Evolutionary conservation across 768 basidiomycete species (phyloP).

Genomic region (Boletus vermiculosoides): DNA sequence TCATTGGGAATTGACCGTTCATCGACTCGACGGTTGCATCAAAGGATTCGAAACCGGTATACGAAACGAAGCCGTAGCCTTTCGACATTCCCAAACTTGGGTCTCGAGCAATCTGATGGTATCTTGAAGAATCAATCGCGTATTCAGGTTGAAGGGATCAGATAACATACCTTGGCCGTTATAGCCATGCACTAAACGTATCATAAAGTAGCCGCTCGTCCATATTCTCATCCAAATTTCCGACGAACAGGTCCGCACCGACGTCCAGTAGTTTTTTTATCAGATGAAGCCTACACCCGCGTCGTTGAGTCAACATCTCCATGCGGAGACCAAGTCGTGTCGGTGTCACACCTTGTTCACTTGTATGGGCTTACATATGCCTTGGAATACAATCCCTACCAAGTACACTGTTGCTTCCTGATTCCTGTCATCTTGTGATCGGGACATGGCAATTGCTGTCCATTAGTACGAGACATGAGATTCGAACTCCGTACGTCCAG

Average conservation of each 20-base stretch:
- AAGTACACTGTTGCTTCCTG: slow-evolving; percentile 91
- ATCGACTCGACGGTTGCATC: slow-evolving; percentile 96
- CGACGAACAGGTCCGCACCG: slow-evolving; percentile 96
- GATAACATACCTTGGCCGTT: slow-evolving; percentile 66
- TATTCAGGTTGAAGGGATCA: neutral
- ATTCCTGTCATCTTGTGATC: slow-evolving; percentile 85
- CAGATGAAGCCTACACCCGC: slow-evolving; percentile 79
- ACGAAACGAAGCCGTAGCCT: slow-evolving; percentile 97
- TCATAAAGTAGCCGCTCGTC: slow-evolving; percentile 92
- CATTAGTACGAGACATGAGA: too few species aligned
- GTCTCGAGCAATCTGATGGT: slow-evolving; percentile 85
- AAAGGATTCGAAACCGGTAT: slow-evolving; percentile 96
- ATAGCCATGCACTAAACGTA: slow-evolving; percentile 92
- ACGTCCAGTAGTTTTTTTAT: slow-evolving; percentile 98
- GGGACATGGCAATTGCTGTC: slow-evolving; percentile 23
- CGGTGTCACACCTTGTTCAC: slow-evolving; percentile 90
- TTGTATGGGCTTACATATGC: slow-evolving; percentile 74
- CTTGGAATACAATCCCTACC: slow-evolving; percentile 37
- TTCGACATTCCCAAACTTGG: slow-evolving; percentile 81
- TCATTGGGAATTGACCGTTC: slow-evolving; percentile 98
- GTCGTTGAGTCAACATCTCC: slow-evolving; percentile 11
- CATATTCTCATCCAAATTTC: slow-evolving; percentile 92
- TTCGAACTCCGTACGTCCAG: too few species aligned
- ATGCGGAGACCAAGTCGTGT: slow-evolving; percentile 4
- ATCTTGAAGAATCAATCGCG: neutral